phyloP scores from a whole-genome alignment of 2,329 filamentous ascomycete species.

The Arachnomyces sp. region DNA sequence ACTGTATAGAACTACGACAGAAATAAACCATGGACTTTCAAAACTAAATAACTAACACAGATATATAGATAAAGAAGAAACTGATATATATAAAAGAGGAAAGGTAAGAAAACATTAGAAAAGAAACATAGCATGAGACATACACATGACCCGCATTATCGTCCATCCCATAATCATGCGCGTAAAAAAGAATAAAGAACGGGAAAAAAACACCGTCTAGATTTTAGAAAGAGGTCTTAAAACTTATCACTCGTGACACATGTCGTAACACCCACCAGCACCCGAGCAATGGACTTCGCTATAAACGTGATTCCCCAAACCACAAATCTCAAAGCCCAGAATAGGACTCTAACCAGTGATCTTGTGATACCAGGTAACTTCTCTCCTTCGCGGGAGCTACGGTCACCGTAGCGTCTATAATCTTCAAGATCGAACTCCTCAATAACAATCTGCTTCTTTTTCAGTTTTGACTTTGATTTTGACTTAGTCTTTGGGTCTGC shows the following conservation, averaged over 20 bases:
- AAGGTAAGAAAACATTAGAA: no score
- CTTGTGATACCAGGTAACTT: conserved; percentile 33
- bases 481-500: conserved; percentile 10
- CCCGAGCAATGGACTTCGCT: conserved; percentile 36
- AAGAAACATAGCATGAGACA: no score
- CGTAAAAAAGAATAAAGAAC: no score
- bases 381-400: conserved; percentile 29
- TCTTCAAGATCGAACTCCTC: conserved; percentile 41
- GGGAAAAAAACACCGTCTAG: no score
- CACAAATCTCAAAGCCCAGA: conserved; percentile 31
- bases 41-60: no score
- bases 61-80: no score
- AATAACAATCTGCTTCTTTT: conserved; percentile 28
- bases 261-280: conserved; percentile 31
- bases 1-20: no score
- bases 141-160: no score
- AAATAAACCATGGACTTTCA: no score
- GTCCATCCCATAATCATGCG: no score
- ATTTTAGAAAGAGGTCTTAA: conserved; percentile 13
- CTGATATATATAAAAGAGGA: no score
- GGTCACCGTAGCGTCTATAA: conserved; percentile 33
- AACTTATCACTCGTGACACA: conserved; percentile 37
- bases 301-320: conserved; percentile 30
- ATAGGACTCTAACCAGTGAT: conserved; percentile 28
- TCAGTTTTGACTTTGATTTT: conserved; percentile 16